Evolutionary conservation across 2,329 filamentous ascomycete species (phyloP).

Genomic region (Fusarium phyllophilum): DNA sequence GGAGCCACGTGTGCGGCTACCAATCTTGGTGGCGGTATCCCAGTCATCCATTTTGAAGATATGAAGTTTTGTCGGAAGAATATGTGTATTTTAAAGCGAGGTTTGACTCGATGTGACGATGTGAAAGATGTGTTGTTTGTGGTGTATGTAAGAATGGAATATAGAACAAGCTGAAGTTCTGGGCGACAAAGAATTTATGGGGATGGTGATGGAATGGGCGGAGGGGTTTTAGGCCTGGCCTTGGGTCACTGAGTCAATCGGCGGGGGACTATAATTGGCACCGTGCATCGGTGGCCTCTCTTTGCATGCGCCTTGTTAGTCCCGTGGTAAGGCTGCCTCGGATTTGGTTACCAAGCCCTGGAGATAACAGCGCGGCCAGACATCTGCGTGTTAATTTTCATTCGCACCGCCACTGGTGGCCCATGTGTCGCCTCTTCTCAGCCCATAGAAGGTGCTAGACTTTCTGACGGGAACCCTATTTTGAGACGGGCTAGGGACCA

Average conservation of each 20-base stretch:
- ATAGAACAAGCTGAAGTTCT: conserved; percentile 33
- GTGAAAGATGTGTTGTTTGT: conserved; percentile 23
- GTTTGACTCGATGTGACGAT: background rate
- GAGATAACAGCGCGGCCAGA: conserved; percentile 1
- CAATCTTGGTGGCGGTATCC: conserved; percentile 92
- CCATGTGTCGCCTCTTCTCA: conserved; percentile 12
- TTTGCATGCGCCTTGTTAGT: conserved; percentile 20
- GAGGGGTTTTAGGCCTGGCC: conserved; percentile 28
- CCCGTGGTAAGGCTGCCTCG: conserved; percentile 22
- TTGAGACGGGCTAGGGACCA: background rate
- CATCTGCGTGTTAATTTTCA: conserved; percentile 17
- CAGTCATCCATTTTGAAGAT: conserved; percentile 72
- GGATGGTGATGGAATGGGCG: conserved; percentile 46
- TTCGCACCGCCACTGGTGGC: conserved; percentile 40
- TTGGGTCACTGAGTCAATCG: conserved; percentile 52
- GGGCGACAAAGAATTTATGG: conserved; percentile 44
- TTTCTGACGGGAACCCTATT: conserved; percentile 13
- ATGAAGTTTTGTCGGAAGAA: conserved; percentile 52
- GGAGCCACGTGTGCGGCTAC: conserved; percentile 79
- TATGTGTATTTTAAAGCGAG: background rate
- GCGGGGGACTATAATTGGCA: conserved; percentile 43
- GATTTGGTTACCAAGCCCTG: background rate
- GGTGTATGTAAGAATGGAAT: conserved; percentile 20
- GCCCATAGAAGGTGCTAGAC: conserved; percentile 47
- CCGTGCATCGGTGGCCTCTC: conserved; percentile 37